Conservation (phyloP, 208 protist species). For the Tritrichomonas musculus region DNA sequence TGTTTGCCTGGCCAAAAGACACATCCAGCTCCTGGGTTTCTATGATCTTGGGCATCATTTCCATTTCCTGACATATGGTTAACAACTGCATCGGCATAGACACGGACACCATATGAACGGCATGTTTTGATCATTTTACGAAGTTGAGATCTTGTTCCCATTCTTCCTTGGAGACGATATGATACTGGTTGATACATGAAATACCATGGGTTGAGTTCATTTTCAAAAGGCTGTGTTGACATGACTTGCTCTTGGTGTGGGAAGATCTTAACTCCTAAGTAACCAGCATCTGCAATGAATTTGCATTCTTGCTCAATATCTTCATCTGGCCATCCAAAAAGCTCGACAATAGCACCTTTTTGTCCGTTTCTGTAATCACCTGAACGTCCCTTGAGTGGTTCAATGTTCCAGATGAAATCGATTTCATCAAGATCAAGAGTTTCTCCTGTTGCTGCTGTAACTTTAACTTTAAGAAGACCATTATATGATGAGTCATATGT, state of each 20-base stretch:
- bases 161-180: slow-evolving; percentile 55
- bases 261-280: slow-evolving; percentile 56
- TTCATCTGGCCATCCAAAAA: slow-evolving; percentile 55
- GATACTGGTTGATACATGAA: slow-evolving; percentile 61
- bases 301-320: slow-evolving; percentile 32
- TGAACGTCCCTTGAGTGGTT: background rate
- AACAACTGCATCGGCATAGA: slow-evolving; percentile 62
- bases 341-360: slow-evolving; percentile 60
- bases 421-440: slow-evolving; percentile 45
- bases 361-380: slow-evolving; percentile 53
- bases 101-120: slow-evolving; percentile 49
- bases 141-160: slow-evolving; percentile 52
- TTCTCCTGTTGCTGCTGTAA: slow-evolving; percentile 34
- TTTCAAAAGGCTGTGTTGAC: slow-evolving; percentile 50
- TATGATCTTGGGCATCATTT: slow-evolving; percentile 52
- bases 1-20: slow-evolving; percentile 48
- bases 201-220: slow-evolving; percentile 60
- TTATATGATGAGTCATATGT: slow-evolving; percentile 2
- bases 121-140: slow-evolving; percentile 54
- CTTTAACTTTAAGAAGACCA: slow-evolving; percentile 30
- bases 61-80: slow-evolving; percentile 62
- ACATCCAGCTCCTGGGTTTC: slow-evolving; percentile 49
- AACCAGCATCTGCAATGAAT: background rate
- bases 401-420: slow-evolving; percentile 53
- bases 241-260: slow-evolving; percentile 58